These are phyloP conservation scores for Pyrrhoderma lamaoense DNA, from an alignment of 1,284 basidiomycete genomes.

Conservation along the genomic window DNA sequence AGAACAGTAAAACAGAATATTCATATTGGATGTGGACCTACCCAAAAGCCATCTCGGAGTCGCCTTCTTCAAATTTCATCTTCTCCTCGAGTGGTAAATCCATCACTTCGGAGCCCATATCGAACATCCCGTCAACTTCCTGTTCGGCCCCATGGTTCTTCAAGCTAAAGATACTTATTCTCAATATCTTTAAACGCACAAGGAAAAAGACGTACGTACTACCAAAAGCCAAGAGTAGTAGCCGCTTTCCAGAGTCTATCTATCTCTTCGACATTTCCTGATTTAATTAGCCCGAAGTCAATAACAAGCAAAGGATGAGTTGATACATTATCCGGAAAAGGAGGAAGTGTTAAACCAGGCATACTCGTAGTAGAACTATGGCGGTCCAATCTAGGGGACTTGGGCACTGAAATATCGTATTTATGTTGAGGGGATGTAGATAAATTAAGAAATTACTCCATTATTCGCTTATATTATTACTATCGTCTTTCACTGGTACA, in stretches of 20 bases:
- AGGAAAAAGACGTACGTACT: slow-evolving; percentile 31
- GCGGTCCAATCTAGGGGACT: no score
- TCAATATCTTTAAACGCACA: no score
- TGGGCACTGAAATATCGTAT: no score
- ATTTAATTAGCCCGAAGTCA: slow-evolving; percentile 39
- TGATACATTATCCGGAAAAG: slow-evolving; percentile 42
- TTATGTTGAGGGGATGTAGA: no score
- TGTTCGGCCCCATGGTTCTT: slow-evolving; percentile 53
- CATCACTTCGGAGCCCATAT: slow-evolving; percentile 50
- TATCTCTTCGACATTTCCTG: slow-evolving; percentile 32
- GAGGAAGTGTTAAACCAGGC: slow-evolving; percentile 23
- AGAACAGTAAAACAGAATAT: neutral
- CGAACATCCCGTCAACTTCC: slow-evolving; percentile 50
- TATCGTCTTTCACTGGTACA: no score
- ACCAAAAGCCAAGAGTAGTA: slow-evolving; percentile 48
- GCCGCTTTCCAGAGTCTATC: slow-evolving; percentile 45
- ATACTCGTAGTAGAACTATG: no score
- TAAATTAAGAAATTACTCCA: no score
- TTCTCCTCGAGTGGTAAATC: slow-evolving; percentile 53
- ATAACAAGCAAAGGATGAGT: slow-evolving; percentile 40
- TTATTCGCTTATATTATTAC: no score
- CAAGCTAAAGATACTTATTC: slow-evolving; percentile 31
- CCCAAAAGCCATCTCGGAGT: slow-evolving; percentile 56
- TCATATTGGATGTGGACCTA: slow-evolving; percentile 21
- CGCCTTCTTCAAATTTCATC: slow-evolving; percentile 59